These are phyloP conservation scores for Phlebiopsis gigantea DNA, from an alignment of 768 basidiomycete genomes.

Conservation along the genomic window DNA sequence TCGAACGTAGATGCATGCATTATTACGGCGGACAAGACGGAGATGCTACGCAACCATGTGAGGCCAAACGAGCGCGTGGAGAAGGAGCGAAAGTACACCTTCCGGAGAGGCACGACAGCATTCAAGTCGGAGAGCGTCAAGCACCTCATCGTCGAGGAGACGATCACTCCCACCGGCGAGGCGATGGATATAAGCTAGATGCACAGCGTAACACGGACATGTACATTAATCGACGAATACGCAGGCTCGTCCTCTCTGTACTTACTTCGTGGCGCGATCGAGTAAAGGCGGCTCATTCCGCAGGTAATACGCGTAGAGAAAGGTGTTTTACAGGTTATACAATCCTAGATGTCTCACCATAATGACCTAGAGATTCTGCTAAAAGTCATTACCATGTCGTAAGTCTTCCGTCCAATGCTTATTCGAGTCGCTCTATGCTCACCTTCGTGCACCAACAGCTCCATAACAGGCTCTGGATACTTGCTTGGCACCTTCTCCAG, in stretches of 20 bases:
- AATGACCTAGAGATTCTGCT: too few species aligned
- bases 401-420: too few species aligned
- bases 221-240: slow-evolving; percentile 1
- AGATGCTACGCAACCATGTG: slow-evolving; percentile 92
- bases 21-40: slow-evolving; percentile 80
- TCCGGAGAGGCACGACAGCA: slow-evolving; percentile 84
- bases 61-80: slow-evolving; percentile 82
- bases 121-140: slow-evolving; percentile 80
- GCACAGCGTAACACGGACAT: not conserved
- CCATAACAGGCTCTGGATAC: not conserved
- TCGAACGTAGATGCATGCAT: slow-evolving; percentile 98
- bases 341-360: too few species aligned
- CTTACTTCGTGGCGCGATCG: too few species aligned
- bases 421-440: too few species aligned
- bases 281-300: too few species aligned
- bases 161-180: slow-evolving; percentile 50
- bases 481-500: not conserved
- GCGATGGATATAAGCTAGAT: slow-evolving; percentile 78
- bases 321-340: too few species aligned
- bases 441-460: not conserved
- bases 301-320: too few species aligned
- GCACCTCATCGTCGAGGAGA: slow-evolving; percentile 67
- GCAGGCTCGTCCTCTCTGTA: not conserved
- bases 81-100: slow-evolving; percentile 66
- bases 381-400: too few species aligned